These are phyloP conservation scores for Puccinia hordei DNA, from an alignment of 1,284 basidiomycete genomes.

Conservation along the genomic window DNA sequence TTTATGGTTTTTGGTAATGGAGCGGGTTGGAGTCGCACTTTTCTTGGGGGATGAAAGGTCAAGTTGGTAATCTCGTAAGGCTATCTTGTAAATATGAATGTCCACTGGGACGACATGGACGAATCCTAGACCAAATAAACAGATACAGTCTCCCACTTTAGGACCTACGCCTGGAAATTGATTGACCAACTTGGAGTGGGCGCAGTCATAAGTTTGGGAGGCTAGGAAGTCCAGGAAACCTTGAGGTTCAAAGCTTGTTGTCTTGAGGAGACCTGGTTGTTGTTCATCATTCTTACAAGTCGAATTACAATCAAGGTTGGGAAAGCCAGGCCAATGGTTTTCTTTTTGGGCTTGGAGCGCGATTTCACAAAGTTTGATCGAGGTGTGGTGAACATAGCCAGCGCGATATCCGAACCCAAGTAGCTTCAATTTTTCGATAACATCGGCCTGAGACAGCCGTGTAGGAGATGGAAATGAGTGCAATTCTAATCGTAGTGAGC, in stretches of 20 bases:
- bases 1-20: neutral
- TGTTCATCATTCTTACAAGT: conserved; percentile 50
- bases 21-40: neutral
- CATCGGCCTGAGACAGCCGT: conserved; percentile 67
- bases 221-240: conserved; percentile 62
- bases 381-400: conserved; percentile 80
- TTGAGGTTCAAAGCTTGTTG: conserved; percentile 58
- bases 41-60: neutral
- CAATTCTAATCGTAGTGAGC: conserved; percentile 62
- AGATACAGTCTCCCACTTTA: conserved; percentile 92
- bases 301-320: conserved; percentile 50
- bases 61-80: conserved; percentile 37
- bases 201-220: conserved; percentile 67
- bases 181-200: conserved; percentile 68
- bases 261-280: neutral
- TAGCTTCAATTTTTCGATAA: conserved; percentile 69
- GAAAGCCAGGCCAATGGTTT: conserved; percentile 60
- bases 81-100: conserved; percentile 46
- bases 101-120: conserved; percentile 41
- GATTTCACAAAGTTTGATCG: conserved; percentile 59
- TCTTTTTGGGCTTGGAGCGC: conserved; percentile 66
- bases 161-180: conserved; percentile 86
- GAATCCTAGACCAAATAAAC: conserved; percentile 79
- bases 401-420: conserved; percentile 97
- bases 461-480: conserved; percentile 83